Evolutionary conservation across 257 asterid species (phyloP).

Genomic region (Anisodus tanguticus): DNA sequence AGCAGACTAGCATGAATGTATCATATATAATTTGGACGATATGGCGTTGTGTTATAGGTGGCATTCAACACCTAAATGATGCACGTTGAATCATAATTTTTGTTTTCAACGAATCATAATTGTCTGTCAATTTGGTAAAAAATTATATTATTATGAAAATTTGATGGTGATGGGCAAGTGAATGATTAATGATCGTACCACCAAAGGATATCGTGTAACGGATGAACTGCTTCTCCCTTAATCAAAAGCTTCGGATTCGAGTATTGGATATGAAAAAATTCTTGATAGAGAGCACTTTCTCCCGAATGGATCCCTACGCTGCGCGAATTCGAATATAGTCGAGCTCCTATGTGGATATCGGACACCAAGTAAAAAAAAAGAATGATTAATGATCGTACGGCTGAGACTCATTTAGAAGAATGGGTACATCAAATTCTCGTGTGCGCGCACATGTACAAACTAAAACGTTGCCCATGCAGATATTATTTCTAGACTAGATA

Average conservation of each 20-base stretch:
- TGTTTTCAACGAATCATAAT: neutral
- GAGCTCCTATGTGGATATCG: no score
- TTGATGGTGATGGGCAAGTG: neutral
- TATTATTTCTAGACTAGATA: slow-evolving; percentile 16
- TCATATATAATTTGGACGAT: no score
- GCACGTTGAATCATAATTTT: neutral
- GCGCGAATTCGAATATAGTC: no score
- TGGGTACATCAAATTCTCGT: neutral
- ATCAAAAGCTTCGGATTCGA: no score
- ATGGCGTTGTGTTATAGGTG: no score
- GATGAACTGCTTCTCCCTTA: no score
- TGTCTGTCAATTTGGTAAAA: neutral
- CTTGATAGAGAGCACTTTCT: no score
- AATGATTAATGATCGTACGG: neutral
- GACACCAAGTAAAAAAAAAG: no score
- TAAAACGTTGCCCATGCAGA: neutral
- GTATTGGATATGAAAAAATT: no score
- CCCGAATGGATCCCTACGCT: no score
- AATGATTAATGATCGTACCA: neutral
- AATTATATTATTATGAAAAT: neutral
- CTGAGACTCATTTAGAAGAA: neutral
- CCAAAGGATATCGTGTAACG: no score
- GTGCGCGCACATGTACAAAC: neutral
- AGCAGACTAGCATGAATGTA: no score
- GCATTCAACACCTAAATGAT: neutral